phyloP scores from a whole-genome alignment of 768 basidiomycete species.

The Jaapia argillacea region DNA sequence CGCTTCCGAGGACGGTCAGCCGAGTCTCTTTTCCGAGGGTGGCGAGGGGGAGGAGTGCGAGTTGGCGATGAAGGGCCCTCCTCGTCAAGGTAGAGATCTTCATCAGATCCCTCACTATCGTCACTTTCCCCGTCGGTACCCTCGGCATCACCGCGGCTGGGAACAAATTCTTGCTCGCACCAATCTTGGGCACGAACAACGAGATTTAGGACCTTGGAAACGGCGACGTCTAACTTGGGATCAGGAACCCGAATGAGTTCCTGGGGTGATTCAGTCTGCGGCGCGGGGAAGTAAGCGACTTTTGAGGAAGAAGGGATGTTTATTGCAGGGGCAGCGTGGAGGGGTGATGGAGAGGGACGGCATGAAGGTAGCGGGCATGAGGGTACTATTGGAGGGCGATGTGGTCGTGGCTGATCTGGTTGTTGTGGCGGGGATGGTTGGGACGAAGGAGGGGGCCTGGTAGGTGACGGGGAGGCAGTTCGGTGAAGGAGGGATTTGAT shows the following conservation, averaged over 20 bases:
- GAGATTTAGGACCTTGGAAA: constrained; percentile 39
- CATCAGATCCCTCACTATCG: not conserved
- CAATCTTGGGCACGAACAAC: not conserved
- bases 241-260: constrained; percentile 13
- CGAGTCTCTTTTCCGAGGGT: constrained; percentile 14
- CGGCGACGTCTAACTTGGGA: constrained; percentile 38
- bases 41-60: constrained; percentile 10
- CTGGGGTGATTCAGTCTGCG: constrained; percentile 12
- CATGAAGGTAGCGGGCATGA: constrained; percentile 29
- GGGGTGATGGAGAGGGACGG: constrained; percentile 10
- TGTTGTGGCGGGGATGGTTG: too few species aligned
- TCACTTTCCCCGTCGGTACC: constrained; percentile 22
- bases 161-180: not conserved
- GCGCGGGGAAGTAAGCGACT: constrained; percentile 24
- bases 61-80: not conserved
- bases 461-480: too few species aligned
- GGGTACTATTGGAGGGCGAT: constrained; percentile 13
- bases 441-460: too few species aligned
- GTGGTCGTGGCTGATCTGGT: too few species aligned
- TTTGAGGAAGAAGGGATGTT: constrained; percentile 31
- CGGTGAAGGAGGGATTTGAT: too few species aligned
- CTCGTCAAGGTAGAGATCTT: constrained; percentile 8
- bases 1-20: constrained; percentile 20
- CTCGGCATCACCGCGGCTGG: not conserved
- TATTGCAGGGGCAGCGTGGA: constrained; percentile 12